phyloP scores from a whole-genome alignment of 1,139 yeast species.

The Geotrichum klebahnii region DNA sequence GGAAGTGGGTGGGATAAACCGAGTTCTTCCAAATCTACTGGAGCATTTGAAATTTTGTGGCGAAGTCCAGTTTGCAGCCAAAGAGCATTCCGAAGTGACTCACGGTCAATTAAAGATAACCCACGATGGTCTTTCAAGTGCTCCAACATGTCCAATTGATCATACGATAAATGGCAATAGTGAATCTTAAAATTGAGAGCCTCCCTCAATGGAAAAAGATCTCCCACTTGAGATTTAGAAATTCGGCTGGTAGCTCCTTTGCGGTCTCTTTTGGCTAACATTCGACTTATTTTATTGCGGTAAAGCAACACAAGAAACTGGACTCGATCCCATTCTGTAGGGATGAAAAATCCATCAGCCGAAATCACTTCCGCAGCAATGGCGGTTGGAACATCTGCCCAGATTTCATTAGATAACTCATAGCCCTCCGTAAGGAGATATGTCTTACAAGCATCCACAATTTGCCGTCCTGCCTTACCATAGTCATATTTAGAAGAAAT shows the following conservation, averaged over 20 bases:
- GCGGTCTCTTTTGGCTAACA: neutral
- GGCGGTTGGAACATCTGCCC: constrained; percentile 46
- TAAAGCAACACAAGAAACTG: constrained; percentile 39
- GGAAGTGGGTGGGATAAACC: constrained; percentile 13
- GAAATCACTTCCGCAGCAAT: constrained; percentile 45
- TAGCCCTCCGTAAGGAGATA: constrained; percentile 47
- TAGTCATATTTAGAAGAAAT: constrained; percentile 45
- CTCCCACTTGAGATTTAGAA: constrained; percentile 1
- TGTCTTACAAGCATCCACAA: constrained; percentile 46
- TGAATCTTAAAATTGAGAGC: constrained; percentile 43
- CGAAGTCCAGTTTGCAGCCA: constrained; percentile 47
- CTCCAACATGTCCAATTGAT: constrained; percentile 44
- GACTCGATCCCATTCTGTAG: constrained; percentile 52
- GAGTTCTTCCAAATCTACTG: constrained; percentile 22
- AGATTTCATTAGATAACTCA: constrained; percentile 42
- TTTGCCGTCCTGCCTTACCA: constrained; percentile 45
- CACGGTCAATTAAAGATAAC: constrained; percentile 39
- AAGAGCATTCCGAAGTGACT: constrained; percentile 45
- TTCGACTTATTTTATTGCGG: neutral
- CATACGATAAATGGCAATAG: constrained; percentile 48
- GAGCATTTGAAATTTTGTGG: constrained; percentile 34
- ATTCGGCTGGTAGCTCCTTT: neutral
- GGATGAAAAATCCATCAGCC: constrained; percentile 49
- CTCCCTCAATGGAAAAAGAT: constrained; percentile 28
- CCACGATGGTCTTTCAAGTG: constrained; percentile 39